These are phyloP conservation scores for Pisolithus marmoratus DNA, from an alignment of 768 basidiomycete genomes.

Conservation along the genomic window DNA sequence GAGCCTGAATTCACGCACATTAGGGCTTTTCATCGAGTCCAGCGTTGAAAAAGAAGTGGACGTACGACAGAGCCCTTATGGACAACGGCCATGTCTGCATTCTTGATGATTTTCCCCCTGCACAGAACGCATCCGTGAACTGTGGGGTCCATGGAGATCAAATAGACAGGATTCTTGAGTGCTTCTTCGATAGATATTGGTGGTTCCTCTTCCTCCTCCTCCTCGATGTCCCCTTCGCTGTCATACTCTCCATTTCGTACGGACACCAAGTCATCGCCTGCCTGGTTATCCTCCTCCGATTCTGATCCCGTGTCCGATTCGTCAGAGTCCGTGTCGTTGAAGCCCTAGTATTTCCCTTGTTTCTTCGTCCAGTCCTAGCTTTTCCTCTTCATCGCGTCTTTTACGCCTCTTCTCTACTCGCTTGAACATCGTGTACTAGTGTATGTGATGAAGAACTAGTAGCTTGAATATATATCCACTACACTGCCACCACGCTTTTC, in stretches of 20 bases:
- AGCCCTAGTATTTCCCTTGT: conserved; percentile 56
- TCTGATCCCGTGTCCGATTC: conserved; percentile 53
- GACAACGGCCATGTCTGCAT: conserved; percentile 44
- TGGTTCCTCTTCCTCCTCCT: conserved; percentile 29
- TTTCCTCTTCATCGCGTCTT: conserved; percentile 58
- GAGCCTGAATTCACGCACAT: conserved; percentile 39
- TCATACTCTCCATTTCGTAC: conserved; percentile 24
- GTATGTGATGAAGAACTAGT: too few species aligned
- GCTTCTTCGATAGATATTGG: conserved; percentile 54
- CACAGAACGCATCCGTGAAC: conserved; percentile 61
- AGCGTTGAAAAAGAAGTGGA: conserved; percentile 17
- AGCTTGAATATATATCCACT: too few species aligned
- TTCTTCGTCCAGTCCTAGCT: conserved; percentile 59
- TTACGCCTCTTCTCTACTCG: conserved; percentile 62
- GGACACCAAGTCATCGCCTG: conserved; percentile 14
- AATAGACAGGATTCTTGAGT: conserved; percentile 57
- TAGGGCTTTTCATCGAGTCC: neutral
- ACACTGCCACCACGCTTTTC: conserved; percentile 25
- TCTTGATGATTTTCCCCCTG: conserved; percentile 68
- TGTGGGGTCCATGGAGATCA: conserved; percentile 49
- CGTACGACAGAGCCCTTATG: conserved; percentile 64
- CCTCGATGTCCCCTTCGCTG: conserved; percentile 19
- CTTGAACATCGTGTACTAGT: conserved; percentile 64
- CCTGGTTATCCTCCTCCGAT: conserved; percentile 22
- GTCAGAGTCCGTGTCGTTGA: conserved; percentile 73